Conservation (phyloP, 208 protist species). For the Crithidia bombi region DNA sequence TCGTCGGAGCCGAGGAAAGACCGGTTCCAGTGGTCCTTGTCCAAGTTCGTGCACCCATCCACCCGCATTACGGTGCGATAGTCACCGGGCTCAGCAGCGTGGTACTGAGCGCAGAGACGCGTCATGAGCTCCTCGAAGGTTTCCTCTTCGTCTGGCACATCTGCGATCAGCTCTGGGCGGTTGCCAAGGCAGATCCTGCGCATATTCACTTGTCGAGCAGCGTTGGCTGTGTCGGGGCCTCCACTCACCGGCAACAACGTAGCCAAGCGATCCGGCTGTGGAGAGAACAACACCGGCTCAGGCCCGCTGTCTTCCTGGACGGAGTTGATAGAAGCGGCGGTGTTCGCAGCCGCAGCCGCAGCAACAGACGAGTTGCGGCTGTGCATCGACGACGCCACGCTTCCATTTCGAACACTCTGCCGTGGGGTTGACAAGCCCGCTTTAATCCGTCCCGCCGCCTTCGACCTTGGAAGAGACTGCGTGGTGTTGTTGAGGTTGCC, state of each 20-base stretch:
- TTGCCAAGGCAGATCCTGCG: conserved; percentile 25
- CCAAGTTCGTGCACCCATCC: conserved; percentile 71
- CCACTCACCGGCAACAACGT: neutral
- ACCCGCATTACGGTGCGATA: conserved; percentile 50
- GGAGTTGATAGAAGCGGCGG: neutral
- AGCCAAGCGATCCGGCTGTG: neutral
- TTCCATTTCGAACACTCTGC: neutral
- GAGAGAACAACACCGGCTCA: neutral
- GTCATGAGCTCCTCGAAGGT: conserved; percentile 68
- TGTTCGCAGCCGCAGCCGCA: neutral
- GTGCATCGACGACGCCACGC: conserved; percentile 2
- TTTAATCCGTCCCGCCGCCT: neutral
- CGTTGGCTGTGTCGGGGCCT: neutral
- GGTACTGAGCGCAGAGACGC: conserved; percentile 59
- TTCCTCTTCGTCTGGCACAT: conserved; percentile 35
- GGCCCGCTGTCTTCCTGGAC: neutral
- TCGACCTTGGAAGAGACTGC: conserved; percentile 4
- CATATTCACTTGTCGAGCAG: conserved; percentile 3
- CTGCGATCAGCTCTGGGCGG: conserved; percentile 34
- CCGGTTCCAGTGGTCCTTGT: conserved; percentile 48
- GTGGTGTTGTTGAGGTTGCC: neutral
- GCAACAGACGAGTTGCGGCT: conserved; percentile 8
- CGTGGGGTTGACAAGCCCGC: neutral
- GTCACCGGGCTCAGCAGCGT: conserved; percentile 39
- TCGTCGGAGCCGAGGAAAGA: conserved; percentile 58